Evolutionary conservation across 768 basidiomycete species (phyloP), one percentile per base, ranked within the genome.

Genomic region (Naganishia randhawae): DNA sequence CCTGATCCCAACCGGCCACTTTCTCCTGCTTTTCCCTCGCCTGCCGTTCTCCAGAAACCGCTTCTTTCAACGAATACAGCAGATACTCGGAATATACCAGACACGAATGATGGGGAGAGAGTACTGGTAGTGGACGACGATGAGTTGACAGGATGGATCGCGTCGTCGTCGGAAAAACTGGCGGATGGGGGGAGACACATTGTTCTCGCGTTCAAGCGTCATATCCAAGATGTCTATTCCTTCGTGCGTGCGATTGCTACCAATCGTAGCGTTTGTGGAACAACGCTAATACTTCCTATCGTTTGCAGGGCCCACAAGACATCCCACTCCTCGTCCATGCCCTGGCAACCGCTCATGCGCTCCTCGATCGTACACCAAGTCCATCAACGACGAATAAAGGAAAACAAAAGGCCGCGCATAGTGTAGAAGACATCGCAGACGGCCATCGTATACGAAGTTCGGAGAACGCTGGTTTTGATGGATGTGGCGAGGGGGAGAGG

Each of bases 401-500:
- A 71, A 73, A 57, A n/a, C 66, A 41, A 57, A 71, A 50, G 65
- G 63, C 63, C 8, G 17, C 29, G 19, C 10, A 29, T 6, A 3
- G 1, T 1, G 31, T 31, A 17, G 63, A 45, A n/a, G 2, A 31
- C 3, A 25, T 2, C 3, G 10, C 2, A 5, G n/a, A 39, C 6
- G 16, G 41, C 66, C 31, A 37, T 48, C 9, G n/a, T n/a, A n/a
- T n/a, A n/a, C n/a, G n/a, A 54, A n/a, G 16, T 19, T 37, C 50
- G 32, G 70, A 53, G 66, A 63, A 66, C 52, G 37, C 65, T 50
- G 22, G 37, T n/a, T 17, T 63, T 62, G 16, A 57, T 22, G 37
- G 42, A 68, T 51, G 67, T 69, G n/a, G 71, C 54, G 51, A 69
- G 71, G 71, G 70, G 66, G 65, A 57, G 19, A 25, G 65, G 55